A percentile compares a stretch with the other conserved stretches of the same genome.
phyloP scores from a whole-genome alignment of 176 grass and related monocot genomes.

The Elaeis guineensis region DNA sequence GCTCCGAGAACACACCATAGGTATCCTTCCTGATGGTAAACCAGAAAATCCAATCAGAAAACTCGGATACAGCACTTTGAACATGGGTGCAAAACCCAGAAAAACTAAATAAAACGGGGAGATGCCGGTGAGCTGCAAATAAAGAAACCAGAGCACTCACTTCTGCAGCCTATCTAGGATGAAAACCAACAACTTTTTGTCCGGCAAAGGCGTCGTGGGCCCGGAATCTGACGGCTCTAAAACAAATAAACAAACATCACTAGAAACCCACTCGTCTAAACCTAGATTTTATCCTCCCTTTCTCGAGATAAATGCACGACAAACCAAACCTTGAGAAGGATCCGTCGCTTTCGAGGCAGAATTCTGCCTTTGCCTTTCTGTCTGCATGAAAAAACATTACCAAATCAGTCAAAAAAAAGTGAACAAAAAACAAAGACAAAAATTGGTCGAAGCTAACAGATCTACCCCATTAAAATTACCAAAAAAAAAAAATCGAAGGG shows the following conservation, averaged over 20 bases:
- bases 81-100: slow-evolving; percentile 4
- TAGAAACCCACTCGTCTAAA: slow-evolving; percentile 2
- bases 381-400: slow-evolving; percentile 29
- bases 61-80: background rate
- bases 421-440: too few relatives aligned
- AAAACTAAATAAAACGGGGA: slow-evolving; percentile 1
- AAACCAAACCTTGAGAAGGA: slow-evolving; percentile 66
- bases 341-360: slow-evolving; percentile 63
- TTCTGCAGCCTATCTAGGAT: slow-evolving; percentile 95
- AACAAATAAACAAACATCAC: slow-evolving; percentile 9
- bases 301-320: slow-evolving; percentile 44
- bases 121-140: background rate
- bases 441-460: background rate
- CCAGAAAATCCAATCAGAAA: slow-evolving; percentile 22
- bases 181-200: slow-evolving; percentile 97
- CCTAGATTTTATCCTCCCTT: too few relatives aligned
- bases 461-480: background rate
- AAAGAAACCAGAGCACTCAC: slow-evolving; percentile 49
- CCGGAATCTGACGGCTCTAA: slow-evolving; percentile 69
- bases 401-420: slow-evolving; percentile 9
- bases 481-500: slow-evolving; percentile 8
- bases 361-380: slow-evolving; percentile 43
- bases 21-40: slow-evolving; percentile 84
- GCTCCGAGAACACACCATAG: slow-evolving; percentile 81
- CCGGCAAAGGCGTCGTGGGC: slow-evolving; percentile 86